Conservation (phyloP, 2,329 filamentous ascomycete species). For the Fusarium graminum region DNA sequence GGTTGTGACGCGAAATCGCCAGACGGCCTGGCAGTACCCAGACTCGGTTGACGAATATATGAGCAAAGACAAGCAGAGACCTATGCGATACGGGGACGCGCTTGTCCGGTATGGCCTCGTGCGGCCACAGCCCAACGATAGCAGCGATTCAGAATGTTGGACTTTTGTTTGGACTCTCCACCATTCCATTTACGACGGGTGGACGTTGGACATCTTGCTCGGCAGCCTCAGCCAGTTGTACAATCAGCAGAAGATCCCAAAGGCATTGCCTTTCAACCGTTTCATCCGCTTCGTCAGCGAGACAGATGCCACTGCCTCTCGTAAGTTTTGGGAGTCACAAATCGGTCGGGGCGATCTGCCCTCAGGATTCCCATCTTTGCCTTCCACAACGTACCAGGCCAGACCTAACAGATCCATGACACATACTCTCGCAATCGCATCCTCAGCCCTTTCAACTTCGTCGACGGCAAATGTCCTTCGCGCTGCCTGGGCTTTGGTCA, state of each 20-base stretch:
- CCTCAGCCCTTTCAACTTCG: constrained; percentile 15
- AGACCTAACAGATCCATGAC: constrained; percentile 15
- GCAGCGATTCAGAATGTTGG: constrained; percentile 15
- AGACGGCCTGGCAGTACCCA: constrained; percentile 14
- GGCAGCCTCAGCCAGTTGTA: constrained; percentile 16
- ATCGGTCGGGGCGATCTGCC: constrained; percentile 13
- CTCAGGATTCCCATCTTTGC: constrained; percentile 19
- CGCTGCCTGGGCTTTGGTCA: constrained; percentile 19
- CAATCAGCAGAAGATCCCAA: constrained; percentile 17
- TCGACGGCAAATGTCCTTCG: constrained; percentile 17
- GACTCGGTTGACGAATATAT: constrained; percentile 14
- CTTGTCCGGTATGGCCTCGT: constrained; percentile 14
- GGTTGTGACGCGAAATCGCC: constrained; percentile 13
- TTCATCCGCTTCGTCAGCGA: constrained; percentile 17
- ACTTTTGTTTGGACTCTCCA: constrained; percentile 16
- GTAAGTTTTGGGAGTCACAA: constrained; percentile 16
- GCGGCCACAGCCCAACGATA: constrained; percentile 9
- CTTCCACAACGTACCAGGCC: constrained; percentile 13
- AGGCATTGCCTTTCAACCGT: constrained; percentile 14
- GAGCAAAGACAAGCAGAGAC: constrained; percentile 15
- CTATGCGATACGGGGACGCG: constrained; percentile 14
- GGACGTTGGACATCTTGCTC: constrained; percentile 17
- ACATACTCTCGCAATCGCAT: constrained; percentile 9
- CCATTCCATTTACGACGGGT: constrained; percentile 16
- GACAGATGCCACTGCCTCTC: constrained; percentile 17